Evolutionary conservation across 2,329 filamentous ascomycete species (phyloP), one percentile per base, ranked within the genome.

Genomic region (Juglanconis oblonga): DNA sequence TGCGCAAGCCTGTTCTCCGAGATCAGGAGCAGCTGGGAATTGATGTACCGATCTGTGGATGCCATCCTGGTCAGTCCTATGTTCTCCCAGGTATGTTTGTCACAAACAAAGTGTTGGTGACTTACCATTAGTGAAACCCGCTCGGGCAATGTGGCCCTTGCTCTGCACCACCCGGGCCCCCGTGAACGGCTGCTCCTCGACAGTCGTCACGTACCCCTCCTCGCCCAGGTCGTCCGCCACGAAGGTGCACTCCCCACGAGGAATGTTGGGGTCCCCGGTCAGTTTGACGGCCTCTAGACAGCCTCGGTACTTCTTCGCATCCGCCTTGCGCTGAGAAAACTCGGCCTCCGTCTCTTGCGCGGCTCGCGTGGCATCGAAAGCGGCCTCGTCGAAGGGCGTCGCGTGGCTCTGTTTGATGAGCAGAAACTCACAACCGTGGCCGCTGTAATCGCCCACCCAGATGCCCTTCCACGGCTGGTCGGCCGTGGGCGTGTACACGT

Each of bases 251-350:
- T 97, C 89, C 8, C 93, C 94, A 8, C 93, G 83, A 0, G 94
- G 94, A 13, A 98, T 87, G 66, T 97, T 96, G 0, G 89, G 86
- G 69, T 99, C 94, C 1, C 94, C 94, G 0, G 94, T 98, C 38
- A 99, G 77, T 72, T 98, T 98, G 69, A 97, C 87, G 0, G 90
- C 94, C 71, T 93, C 87, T 3, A 98, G 73, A 1, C 86, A 80
- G 4, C 92, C 91, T 11, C 78, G 79, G n/a, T 90, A 86, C 1
- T 85, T 76, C 13, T 76, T 74, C 32, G 78, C 77, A 13, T 80
- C 75, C 1, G 72, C 68, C 52, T 78, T 77, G 17, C 82, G 76
- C 40, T 69, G 66, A 38, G 78, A 68, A 71, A 78, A 84, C n/a
- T 74, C 74, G 9, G 75, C 73, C 14, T 78, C 72, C 5, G 75